A percentile compares a stretch with the other conserved stretches of the same genome.
Evolutionary conservation across 2,329 filamentous ascomycete species (phyloP).

Genomic region (Stemphylium beticola): DNA sequence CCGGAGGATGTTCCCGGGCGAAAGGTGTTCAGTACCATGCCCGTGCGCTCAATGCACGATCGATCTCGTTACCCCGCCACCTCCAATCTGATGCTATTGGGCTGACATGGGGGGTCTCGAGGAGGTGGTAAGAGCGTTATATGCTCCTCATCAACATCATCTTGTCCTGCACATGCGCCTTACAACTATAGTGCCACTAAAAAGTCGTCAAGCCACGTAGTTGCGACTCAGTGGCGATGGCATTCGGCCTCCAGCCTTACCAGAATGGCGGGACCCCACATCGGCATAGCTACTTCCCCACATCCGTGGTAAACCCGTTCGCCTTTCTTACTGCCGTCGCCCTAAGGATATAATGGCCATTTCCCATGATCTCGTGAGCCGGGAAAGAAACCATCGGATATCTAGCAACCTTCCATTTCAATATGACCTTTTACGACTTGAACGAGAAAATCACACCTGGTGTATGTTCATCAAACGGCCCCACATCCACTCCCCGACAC

Average conservation of each 20-base stretch:
- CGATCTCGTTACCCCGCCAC: too few relatives aligned
- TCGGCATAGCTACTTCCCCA: conserved; percentile 26
- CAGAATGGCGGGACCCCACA: conserved; percentile 37
- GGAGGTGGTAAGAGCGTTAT: neutral
- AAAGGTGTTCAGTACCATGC: too few relatives aligned
- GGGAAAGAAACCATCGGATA: neutral
- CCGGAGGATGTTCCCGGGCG: too few relatives aligned
- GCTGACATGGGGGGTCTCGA: too few relatives aligned
- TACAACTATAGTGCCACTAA: neutral
- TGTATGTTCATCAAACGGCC: conserved; percentile 26
- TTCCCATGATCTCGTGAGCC: neutral
- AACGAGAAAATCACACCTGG: conserved; percentile 42
- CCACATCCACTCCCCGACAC: conserved; percentile 19
- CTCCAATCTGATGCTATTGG: too few relatives aligned
- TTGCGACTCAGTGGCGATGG: conserved; percentile 1
- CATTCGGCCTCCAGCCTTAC: conserved; percentile 1
- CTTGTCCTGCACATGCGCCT: neutral
- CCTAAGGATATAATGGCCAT: neutral
- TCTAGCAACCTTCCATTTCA: neutral
- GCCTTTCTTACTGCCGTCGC: conserved; percentile 1
- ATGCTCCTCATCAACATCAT: neutral
- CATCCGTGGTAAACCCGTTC: conserved; percentile 21
- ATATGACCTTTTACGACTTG: conserved; percentile 42
- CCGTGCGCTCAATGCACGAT: too few relatives aligned
- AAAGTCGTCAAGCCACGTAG: neutral